Conservation (phyloP, 768 basidiomycete genomes). For the Pulveroboletus sp. region DNA sequence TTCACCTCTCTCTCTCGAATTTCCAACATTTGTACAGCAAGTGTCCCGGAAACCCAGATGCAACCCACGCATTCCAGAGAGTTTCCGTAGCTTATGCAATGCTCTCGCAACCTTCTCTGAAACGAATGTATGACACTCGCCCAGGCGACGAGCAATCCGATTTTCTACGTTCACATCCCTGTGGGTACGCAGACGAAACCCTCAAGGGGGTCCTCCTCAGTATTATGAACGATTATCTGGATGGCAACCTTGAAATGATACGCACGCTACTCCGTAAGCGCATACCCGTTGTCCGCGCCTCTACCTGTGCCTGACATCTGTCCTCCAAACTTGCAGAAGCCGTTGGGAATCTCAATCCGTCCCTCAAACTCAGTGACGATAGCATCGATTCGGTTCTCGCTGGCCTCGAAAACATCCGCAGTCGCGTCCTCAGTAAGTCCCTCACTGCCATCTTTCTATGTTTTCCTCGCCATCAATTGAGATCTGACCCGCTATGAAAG, state of each 20-base stretch:
- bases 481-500: conserved; percentile 32
- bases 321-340: conserved; percentile 46
- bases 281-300: background rate
- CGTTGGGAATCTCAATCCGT: conserved; percentile 77
- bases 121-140: conserved; percentile 65
- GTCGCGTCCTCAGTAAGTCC: conserved; percentile 63
- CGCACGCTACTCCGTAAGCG: conserved; percentile 67
- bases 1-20: background rate
- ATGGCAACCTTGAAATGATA: conserved; percentile 86
- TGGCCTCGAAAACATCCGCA: conserved; percentile 67
- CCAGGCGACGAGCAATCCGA: conserved; percentile 42
- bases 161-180: conserved; percentile 51
- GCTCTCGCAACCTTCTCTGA: conserved; percentile 68
- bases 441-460: background rate
- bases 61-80: conserved; percentile 84
- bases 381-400: conserved; percentile 74
- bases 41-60: conserved; percentile 69
- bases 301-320: background rate
- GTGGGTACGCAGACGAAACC: conserved; percentile 72
- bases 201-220: conserved; percentile 70
- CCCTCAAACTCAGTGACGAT: conserved; percentile 73
- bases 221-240: conserved; percentile 78
- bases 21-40: conserved; percentile 51
- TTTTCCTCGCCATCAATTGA: background rate
- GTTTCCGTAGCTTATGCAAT: conserved; percentile 82